phyloP scores from a whole-genome alignment of 2,329 filamentous ascomycete species.

The Ceratocystiopsis sp. region DNA sequence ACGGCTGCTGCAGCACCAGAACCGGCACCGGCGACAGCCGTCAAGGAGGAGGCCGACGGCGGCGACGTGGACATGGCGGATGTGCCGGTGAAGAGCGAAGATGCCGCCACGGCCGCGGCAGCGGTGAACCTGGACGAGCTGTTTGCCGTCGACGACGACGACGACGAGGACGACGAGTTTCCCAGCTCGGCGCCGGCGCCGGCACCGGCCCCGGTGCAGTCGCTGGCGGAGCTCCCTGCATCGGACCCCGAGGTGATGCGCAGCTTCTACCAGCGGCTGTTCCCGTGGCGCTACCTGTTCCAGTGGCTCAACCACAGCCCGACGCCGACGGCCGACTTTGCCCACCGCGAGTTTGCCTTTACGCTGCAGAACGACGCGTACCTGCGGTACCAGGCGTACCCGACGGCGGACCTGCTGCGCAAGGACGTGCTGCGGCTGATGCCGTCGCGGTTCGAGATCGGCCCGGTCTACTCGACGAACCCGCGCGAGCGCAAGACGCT shows the following conservation, averaged over 20 bases:
- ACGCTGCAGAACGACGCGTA: conserved; percentile 88
- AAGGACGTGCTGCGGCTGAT: conserved; percentile 82
- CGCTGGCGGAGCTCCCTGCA: conserved; percentile 29
- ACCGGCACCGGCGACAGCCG: background rate
- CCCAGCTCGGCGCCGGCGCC: conserved; percentile 18
- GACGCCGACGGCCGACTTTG: conserved; percentile 72
- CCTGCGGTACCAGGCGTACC: conserved; percentile 67
- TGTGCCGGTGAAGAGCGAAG: no score
- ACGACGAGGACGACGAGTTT: conserved; percentile 45
- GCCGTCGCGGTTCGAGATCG: conserved; percentile 92
- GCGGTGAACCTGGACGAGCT: conserved; percentile 40
- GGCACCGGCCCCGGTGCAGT: conserved; percentile 7
- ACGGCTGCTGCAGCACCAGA: background rate
- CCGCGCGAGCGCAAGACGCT: conserved; percentile 84
- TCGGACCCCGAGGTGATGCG: conserved; percentile 71
- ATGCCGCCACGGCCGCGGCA: conserved; percentile 20
- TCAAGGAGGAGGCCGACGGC: background rate
- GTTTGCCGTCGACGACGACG: conserved; percentile 25
- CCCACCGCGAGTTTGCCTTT: conserved; percentile 88
- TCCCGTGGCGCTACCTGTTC: conserved; percentile 87
- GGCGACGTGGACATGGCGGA: no score
- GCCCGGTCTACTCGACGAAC: conserved; percentile 89
- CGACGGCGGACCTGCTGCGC: conserved; percentile 47
- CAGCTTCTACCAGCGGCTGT: conserved; percentile 88
- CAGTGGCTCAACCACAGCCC: conserved; percentile 96